Evolutionary conservation across 73 alveolate species (phyloP), one percentile per base, ranked within the genome.

Genomic region (Tetrahymena thermophila): DNA sequence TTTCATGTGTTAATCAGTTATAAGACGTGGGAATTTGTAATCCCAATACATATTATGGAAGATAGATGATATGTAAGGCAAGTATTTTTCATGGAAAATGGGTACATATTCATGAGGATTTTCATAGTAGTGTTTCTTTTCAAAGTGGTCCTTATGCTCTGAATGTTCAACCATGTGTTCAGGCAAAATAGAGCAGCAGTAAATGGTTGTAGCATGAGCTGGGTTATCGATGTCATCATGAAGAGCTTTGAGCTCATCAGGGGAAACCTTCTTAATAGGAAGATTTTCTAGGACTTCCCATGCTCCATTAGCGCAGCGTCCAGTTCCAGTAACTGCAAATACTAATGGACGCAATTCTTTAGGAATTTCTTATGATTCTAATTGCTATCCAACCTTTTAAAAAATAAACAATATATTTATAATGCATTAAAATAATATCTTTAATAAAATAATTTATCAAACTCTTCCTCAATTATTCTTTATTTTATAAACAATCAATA

Each of bases 41-140:
- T 98, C 99, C 99, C 99, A 98, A 93, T 97, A 98, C 94, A 97
- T 95, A 35, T 98, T 98, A 94, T 98, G 96, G 28, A 98, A 94
- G 56, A 98, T 56, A 89, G 96, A 96, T 21, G 97, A 94, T 23
- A 98, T 84, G 84, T 97, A 97, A 10, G 98, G 97, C 21, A 97
- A 95, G 85, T 97, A 97, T 56, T 96, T 97, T 6, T 95, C 44
- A 50, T 93, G 95, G 96, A 98, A 98, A 25, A 95, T 96, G 35
- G 98, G 95, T 23, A 94, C 94, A 94, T 96, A 98, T 55, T 89
- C 34, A 35, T 96, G 83, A 9, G 99, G 99, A 94, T 98, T 96
- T 34, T 95, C 96, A 56, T 98, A 97, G 95, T 98, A 98, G 34
- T 98, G 98, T 35, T 94, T 94, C 85, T 97, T 96, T n/a, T 94